A percentile compares a stretch with the other conserved stretches of the same genome.
Conservation (phyloP, 306 rosid genomes). For the Prosopis cineraria region DNA sequence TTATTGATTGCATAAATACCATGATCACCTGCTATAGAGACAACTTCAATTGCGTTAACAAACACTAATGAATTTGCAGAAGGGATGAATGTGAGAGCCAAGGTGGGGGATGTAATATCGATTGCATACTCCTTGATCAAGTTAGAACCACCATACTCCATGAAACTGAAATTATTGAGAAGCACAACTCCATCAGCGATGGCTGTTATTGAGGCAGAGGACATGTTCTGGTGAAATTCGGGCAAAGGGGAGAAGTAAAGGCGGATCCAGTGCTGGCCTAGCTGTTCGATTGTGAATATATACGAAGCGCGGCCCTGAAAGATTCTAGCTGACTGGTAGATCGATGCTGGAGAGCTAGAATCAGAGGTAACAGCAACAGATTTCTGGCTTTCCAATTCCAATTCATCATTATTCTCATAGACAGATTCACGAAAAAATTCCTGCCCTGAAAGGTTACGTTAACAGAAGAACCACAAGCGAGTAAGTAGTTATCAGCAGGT, state of each 20-base stretch:
- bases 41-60: slow-evolving; percentile 66
- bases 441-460: slow-evolving; percentile 62
- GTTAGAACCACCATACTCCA: slow-evolving; percentile 46
- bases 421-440: slow-evolving; percentile 66
- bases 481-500: slow-evolving; percentile 65
- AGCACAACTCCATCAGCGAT: slow-evolving; percentile 56
- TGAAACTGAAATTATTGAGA: slow-evolving; percentile 56
- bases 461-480: slow-evolving; percentile 72
- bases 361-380: slow-evolving; percentile 60
- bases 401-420: slow-evolving; percentile 35
- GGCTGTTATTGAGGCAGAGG: slow-evolving; percentile 51
- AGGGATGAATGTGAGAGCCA: slow-evolving; percentile 56
- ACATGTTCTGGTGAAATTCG: slow-evolving; percentile 48
- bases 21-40: slow-evolving; percentile 56
- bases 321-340: slow-evolving; percentile 72
- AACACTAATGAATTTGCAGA: slow-evolving; percentile 48
- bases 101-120: slow-evolving; percentile 49
- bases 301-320: slow-evolving; percentile 64
- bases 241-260: slow-evolving; percentile 69
- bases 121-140: slow-evolving; percentile 62
- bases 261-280: slow-evolving; percentile 86
- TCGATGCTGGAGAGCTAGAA: slow-evolving; percentile 57
- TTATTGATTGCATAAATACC: not conserved
- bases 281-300: slow-evolving; percentile 50
- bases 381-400: slow-evolving; percentile 47